Evolutionary conservation across 1,284 basidiomycete genomes (phyloP).

Genomic region (Trichosporon sp.): DNA sequence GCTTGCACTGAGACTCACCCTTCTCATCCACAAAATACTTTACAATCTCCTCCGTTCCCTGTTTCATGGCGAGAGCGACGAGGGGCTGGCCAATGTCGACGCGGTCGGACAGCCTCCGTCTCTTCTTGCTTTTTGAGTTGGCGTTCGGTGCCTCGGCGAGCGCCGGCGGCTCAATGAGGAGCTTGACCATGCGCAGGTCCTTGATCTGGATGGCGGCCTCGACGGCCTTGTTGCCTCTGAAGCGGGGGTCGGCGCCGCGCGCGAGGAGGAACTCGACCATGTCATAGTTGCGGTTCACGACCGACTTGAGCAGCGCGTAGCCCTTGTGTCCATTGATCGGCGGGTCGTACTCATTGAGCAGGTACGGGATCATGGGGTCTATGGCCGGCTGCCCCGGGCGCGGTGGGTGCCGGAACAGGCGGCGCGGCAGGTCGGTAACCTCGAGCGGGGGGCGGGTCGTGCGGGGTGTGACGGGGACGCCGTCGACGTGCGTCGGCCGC

Average conservation of each 20-base stretch:
- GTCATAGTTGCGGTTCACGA: conserved; percentile 60
- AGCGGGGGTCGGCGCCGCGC: conserved; percentile 64
- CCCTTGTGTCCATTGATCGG: conserved; percentile 62
- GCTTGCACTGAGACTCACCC: conserved; percentile 46
- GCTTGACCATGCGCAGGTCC: conserved; percentile 63
- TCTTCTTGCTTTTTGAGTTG: conserved; percentile 6
- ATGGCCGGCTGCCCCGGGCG: conserved; percentile 13
- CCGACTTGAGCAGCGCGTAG: conserved; percentile 71
- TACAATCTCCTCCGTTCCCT: conserved; percentile 57
- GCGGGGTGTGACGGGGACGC: conserved; percentile 6
- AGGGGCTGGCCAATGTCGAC: conserved; percentile 25
- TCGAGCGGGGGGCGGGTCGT: conserved; percentile 2
- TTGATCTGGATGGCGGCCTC: conserved; percentile 64
- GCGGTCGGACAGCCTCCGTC: conserved; percentile 26
- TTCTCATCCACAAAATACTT: conserved; percentile 71
- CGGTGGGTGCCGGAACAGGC: conserved; percentile 35
- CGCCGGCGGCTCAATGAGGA: conserved; percentile 61
- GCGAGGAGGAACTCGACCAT: conserved; percentile 65
- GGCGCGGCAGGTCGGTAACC: conserved; percentile 37
- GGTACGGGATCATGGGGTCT: conserved; percentile 45
- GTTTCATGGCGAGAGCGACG: conserved; percentile 51
- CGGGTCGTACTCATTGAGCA: conserved; percentile 34
- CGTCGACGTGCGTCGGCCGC: not conserved
- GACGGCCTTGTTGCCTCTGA: conserved; percentile 62
- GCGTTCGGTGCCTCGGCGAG: conserved; percentile 20